Evolutionary conservation across 73 alveolate species (phyloP), one percentile per base, ranked within the genome.

Genomic region (Stentor coeruleus): DNA sequence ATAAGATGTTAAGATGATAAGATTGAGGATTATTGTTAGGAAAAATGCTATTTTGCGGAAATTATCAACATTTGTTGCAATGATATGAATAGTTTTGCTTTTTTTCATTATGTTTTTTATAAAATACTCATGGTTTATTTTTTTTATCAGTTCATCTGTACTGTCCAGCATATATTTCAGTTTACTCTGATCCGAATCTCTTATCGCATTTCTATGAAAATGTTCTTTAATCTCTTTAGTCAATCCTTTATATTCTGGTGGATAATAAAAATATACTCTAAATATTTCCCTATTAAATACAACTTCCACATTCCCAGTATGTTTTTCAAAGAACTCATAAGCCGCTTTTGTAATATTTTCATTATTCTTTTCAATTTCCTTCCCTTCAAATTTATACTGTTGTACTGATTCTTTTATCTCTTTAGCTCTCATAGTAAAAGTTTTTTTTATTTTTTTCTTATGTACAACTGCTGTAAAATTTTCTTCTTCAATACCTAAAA

Each of bases 251-350:
- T n/a, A 37, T 6, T 15, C 15, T n/a, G 83, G 83, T 0, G 83
- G 83, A 1, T 37, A 1, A 20, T 75, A n/a, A 33, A 75, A 75
- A 38, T 39, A 75, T 20, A 75, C 59, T 38, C 38, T 31, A 26
- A 15, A 20, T 0, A 75, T 39, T 14, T 75, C 39, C 3, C 83
- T 66, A 75, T 75, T 75, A 40, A 75, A 75, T 37, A 20, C n/a
- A 31, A 75, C 83, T 33, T 87, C 93, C 0, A 87, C 82, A 15
- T 73, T 33, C 3, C 87, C 77, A 6, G 93, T 85, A 38, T 84
- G 74, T 36, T 75, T 40, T 57, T 85, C 75, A 77, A 87, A 87
- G 74, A 84, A 87, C 36, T 84, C 84, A 11, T 60, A 74, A 35
- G 93, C 87, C 37, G 58, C 72, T 37, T 85, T 84, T 3, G 79